These are phyloP conservation scores for Tylopilus vinaceipallidus DNA, from an alignment of 768 basidiomycete genomes.

Conservation along the genomic window DNA sequence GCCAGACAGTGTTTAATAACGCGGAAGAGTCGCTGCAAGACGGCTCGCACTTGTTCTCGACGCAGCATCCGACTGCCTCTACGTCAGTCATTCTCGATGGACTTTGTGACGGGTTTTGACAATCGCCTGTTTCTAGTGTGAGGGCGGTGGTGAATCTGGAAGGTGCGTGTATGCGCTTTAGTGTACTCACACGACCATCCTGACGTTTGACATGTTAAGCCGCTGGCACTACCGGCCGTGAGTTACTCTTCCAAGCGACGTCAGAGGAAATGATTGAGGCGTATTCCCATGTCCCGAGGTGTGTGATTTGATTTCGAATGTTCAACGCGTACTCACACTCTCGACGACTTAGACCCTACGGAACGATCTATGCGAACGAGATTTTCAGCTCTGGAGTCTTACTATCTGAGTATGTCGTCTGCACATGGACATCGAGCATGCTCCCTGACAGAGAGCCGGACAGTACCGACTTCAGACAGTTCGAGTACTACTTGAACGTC, in stretches of 20 bases:
- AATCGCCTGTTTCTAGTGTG: conserved; percentile 48
- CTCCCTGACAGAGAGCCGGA: conserved; percentile 5
- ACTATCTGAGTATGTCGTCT: conserved; percentile 72
- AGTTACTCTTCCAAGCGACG: conserved; percentile 93
- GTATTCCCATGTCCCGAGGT: conserved; percentile 82
- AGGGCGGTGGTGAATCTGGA: conserved; percentile 90
- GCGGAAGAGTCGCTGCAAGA: conserved; percentile 96
- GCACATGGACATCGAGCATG: not conserved
- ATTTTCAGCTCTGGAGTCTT: conserved; percentile 90
- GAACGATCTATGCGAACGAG: conserved; percentile 87
- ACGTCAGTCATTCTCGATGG: conserved; percentile 47
- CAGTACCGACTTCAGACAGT: conserved; percentile 95
- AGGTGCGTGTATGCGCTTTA: conserved; percentile 41
- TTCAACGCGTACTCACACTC: no score
- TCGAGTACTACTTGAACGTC: conserved; percentile 84
- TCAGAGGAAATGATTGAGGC: conserved; percentile 93
- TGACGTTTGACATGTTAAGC: conserved; percentile 43
- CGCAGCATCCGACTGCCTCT: conserved; percentile 72
- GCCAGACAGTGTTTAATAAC: conserved; percentile 81
- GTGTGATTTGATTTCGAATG: no score
- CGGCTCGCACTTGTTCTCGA: conserved; percentile 90
- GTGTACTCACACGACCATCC: not conserved
- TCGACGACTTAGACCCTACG: conserved; percentile 62
- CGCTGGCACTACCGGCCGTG: conserved; percentile 83
- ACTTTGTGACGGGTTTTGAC: conserved; percentile 1